Base-by-base conservation (phyloP, 176 grass and related monocot genomes). In the Guadua angustifolia region DNA sequence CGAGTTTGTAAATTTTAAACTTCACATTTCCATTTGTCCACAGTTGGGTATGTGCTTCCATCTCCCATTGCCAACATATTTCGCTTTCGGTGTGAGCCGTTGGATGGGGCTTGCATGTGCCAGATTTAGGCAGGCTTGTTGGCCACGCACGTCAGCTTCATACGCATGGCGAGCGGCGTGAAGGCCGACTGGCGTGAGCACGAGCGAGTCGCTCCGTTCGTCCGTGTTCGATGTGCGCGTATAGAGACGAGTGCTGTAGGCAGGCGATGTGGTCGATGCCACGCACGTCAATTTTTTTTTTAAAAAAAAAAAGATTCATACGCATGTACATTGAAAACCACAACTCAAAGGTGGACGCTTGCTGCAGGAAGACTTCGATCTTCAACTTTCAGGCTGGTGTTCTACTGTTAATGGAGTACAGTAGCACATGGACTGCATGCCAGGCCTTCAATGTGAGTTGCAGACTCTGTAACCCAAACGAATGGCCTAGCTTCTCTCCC, bases 401-500 rank as follows among this genome's bases (percentile, higher is more conserved):
- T 85, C 25, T 29, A 50, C 70, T n/a, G 81, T 46, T 47, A 8
- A 18, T 26, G 57, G 19, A 59, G 64, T 60, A 70, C 83, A 70
- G 52, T 46, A 21, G 73, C 83, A 85, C 83, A 85, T 85, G 74
- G 52, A 67, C 24, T 16, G 33, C 52, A 39, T 78, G 19, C 51
- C 52, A 85, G 83, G 74, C 51, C 65, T 70, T 85, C 64, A 85
- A 85, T 85, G 52, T 71, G 24, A 13, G 38, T 49, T 49, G 36
- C 77, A 55, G 73, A 44, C 69, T 29, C 1, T 81, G 29, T 21
- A 77, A n/a, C n/a, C n/a, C n/a, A n/a, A n/a, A 46, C 25, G 6
- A 38, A 60, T 36, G 16, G 25, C 57, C 57, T 25, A 60, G 22
- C 69, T 29, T 49, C 14, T 32, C 24, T 72, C 44, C 25, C 9